Evolutionary conservation across 148 eudicot genomes (phyloP), one percentile per base, ranked within the genome.

Genomic region (Dysphania ambrosioides): DNA sequence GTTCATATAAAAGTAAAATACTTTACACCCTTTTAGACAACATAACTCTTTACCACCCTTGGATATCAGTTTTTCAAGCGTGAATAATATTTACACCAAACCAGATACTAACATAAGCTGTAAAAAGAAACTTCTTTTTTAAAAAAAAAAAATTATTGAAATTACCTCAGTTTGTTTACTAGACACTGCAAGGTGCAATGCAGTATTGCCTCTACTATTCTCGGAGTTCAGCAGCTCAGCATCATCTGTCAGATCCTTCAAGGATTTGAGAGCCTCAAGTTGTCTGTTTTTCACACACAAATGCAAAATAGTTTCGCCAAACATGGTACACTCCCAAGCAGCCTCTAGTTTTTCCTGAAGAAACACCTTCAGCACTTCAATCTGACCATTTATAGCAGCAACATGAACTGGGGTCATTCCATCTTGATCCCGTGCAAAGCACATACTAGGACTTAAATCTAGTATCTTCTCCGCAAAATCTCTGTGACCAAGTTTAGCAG

Each of bases 321-420:
- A 13, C 0, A 42, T 63, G 12, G 73, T 63, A 29, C 30, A 56
- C 21, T 42, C 79, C 19, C 55, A 41, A 51, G 63, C 81, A 0
- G 86, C 86, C 3, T 49, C 51, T 0, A 74, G 79, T 6, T 61
- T 67, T 4, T 47, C 27, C 13, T 42, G 24, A 75, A 67, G 18
- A 38, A 83, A 40, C 67, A 57, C 81, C 6, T 38, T 31, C 1
- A 83, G 72, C 19, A 66, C 80, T 8, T 64, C 13, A 63, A 56
- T 21, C 4, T 63, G 60, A 19, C 83, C 83, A 30, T 42, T 51
- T 12, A 66, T 63, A 59, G 78, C 81, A 3, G 83, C 87, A 1
- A 79, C 40, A 44, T 82, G 85, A 29, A 77, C 29, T 0, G 87
- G 85, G 68, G 77, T 82, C 63, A 56, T 61, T 13, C 85, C 81